phyloP scores from a whole-genome alignment of 306 rosid genomes.

The Castanopsis chinensis region DNA sequence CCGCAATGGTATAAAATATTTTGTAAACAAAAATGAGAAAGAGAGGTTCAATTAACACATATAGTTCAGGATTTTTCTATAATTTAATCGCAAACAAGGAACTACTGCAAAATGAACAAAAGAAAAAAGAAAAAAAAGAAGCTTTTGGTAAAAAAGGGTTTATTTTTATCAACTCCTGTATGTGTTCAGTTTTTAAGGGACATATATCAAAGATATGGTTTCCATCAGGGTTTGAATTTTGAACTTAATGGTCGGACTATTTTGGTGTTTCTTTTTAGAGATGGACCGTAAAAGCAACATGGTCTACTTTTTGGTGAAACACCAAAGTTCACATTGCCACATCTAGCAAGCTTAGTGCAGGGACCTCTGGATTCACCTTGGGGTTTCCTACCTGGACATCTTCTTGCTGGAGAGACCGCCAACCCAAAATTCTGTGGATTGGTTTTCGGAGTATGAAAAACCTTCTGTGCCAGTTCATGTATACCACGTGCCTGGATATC shows the following conservation, averaged over 20 bases:
- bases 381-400: neutral
- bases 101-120: too few species aligned
- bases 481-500: constrained; percentile 32
- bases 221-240: too few species aligned
- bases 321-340: neutral
- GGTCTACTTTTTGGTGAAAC: neutral
- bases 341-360: neutral
- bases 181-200: too few species aligned
- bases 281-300: too few species aligned
- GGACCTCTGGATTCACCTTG: constrained; percentile 2
- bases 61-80: neutral
- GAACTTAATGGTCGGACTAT: neutral
- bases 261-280: neutral
- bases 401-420: constrained; percentile 6
- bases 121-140: too few species aligned
- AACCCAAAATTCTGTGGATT: constrained; percentile 23
- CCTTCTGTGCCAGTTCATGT: constrained; percentile 20
- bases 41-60: too few species aligned
- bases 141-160: too few species aligned
- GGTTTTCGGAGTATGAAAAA: constrained; percentile 21
- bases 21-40: too few species aligned
- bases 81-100: neutral
- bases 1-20: too few species aligned
- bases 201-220: too few species aligned
- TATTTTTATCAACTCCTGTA: too few species aligned